Base-by-base conservation (phyloP, 345 rosid species). In the Euphorbia tirucalli region DNA sequence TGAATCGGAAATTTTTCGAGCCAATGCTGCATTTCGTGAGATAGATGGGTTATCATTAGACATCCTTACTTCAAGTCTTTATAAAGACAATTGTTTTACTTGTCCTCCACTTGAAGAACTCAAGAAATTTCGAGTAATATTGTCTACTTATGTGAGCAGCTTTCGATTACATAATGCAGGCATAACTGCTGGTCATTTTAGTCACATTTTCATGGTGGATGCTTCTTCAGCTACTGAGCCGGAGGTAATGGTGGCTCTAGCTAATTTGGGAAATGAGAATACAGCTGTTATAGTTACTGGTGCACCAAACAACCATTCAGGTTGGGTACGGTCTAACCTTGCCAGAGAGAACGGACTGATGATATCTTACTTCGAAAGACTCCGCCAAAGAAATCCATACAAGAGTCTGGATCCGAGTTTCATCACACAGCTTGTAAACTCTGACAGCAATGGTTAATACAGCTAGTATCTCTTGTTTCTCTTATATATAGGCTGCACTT, bases 1-100 rank as follows among this genome's bases (percentile, higher is more conserved):
- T 0, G 75, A 60, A 35, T 56, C 74, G 0, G 68, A 69, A 3
- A 72, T 77, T 37, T 81, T 84, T 68, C 65, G 78, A 69, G 87
- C 79, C 58, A 81, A 81, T 69, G 87, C 84, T 67, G 83, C 87
- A 21, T 78, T 83, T 48, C 73, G 84, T 35, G 84, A 81, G 73
- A 18, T 66, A 13, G 80, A 68, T 25, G 83, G 19, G 37, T 78
- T 76, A 11, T 74, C 81, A 1, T 22, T 0, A 0, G 87, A 84
- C 65, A 75, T 79, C 67, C 81, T 84, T 10, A 50, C 59, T 8
- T 84, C 74, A 3, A 74, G 81, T 64, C 69, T 50, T n/a, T 68
- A 74, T 8, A 7, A 71, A 48, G 66, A 52, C 7, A 74, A 80
- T 11, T 68, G 84, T 27, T 81, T 81, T 54, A 25, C 67, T 46